Base-by-base conservation (phyloP, 805 yeast genomes). In the Danielozyma ontarioensis region DNA sequence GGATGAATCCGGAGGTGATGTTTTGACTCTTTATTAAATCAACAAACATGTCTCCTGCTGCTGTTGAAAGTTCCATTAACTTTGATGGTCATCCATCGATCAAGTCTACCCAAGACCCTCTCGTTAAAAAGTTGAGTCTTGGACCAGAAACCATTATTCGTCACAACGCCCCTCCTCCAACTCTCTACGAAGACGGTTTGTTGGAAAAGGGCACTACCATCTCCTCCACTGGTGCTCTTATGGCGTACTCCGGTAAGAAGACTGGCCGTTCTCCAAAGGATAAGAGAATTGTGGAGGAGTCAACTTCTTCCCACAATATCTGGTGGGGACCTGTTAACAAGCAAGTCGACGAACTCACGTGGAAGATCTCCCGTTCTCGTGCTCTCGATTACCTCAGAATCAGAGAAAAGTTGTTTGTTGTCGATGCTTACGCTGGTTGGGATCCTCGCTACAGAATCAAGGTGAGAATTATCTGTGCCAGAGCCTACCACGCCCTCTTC, bases 241-340 rank as follows among this genome's bases (percentile, higher is more conserved):
- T 90, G 64, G 97, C 98, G 30, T 89, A 78, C 68, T 87, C 96
- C 14, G 98, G 98, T 56, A 70, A 77, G 46, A 90, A 90, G 70
- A 90, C 97, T 35, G 98, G 98, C 54, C 83, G 98, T 68, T 90
- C 97, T 23, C 98, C 98, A 59, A 85, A 84, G 71, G 98, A 90
- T 69, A 90, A 90, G 66, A 84, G 98, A 70, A 86, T 90, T 60
- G 97, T 90, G 42, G 97, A 89, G 53, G 97, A 93, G 70, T 83
- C 77, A 50, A 74, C 93, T 32, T 87, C 96, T 25, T 65, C 74
- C 40, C 74, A 85, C 38, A 70, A 89, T 55, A 78, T 90, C 50
- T 90, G 98, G 98, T 90, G 98, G 98, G 98, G 98, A 17, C 97
- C 97, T 2, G 98, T 90, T 48, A 90, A 90, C 72, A 87, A 84